Evolutionary conservation across 1,139 yeast genomes (phyloP).

Genomic region (Yamadazyma dendronema): DNA sequence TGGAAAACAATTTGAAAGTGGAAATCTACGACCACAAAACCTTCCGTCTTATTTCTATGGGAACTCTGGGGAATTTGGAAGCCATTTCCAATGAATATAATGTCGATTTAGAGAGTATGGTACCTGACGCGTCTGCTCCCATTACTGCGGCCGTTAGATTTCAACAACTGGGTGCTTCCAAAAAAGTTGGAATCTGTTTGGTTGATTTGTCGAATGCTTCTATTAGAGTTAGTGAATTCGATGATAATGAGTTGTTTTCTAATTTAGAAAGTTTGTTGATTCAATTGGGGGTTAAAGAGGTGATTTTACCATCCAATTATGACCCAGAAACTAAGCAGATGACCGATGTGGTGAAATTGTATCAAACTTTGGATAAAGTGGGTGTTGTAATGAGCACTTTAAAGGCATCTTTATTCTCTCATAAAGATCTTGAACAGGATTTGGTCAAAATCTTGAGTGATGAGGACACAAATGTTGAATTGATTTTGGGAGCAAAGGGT

Average conservation of each 20-base stretch:
- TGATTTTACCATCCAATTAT: constrained; percentile 55
- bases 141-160: constrained; percentile 74
- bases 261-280: constrained; percentile 82
- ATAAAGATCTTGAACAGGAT: constrained; percentile 72
- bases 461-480: constrained; percentile 34
- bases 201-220: constrained; percentile 68
- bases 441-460: constrained; percentile 58
- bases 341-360: constrained; percentile 46
- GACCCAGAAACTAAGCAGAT: constrained; percentile 29
- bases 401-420: constrained; percentile 54
- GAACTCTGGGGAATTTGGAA: constrained; percentile 89
- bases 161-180: constrained; percentile 37
- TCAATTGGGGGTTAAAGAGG: constrained; percentile 87
- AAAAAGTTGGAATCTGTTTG: constrained; percentile 73
- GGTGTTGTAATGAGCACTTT: constrained; percentile 71
- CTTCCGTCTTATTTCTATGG: constrained; percentile 61
- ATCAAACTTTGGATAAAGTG: constrained; percentile 62
- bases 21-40: constrained; percentile 64
- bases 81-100: constrained; percentile 36
- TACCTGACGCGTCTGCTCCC: constrained; percentile 59
- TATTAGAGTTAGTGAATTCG: constrained; percentile 75
- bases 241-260: constrained; percentile 83
- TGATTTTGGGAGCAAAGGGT: constrained; percentile 63
- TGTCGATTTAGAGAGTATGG: constrained; percentile 68
- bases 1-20: constrained; percentile 69